These are phyloP conservation scores for Lasiodiplodia citricola DNA, from an alignment of 2,329 filamentous ascomycete genomes.

Conservation along the genomic window DNA sequence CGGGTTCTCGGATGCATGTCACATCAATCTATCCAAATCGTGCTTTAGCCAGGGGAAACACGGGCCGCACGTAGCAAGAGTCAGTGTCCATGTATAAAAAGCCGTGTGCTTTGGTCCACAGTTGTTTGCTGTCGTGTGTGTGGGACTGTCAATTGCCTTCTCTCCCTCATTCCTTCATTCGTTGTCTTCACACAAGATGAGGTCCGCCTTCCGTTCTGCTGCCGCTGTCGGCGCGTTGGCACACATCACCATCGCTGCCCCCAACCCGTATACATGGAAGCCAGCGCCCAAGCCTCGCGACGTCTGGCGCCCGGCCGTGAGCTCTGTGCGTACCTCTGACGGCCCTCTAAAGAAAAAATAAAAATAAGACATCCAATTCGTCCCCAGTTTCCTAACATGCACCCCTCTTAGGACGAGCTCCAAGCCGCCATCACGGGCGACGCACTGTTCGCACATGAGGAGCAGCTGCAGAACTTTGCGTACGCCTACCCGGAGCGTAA, in stretches of 20 bases:
- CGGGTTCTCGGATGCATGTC: not conserved
- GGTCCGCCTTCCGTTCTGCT: constrained; percentile 8
- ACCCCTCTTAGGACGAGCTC: constrained; percentile 36
- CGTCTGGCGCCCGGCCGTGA: constrained; percentile 13
- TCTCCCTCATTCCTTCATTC: not conserved
- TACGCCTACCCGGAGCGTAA: constrained; percentile 44
- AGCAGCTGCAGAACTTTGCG: constrained; percentile 45
- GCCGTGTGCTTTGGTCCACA: not conserved
- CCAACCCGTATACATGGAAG: constrained; percentile 18
- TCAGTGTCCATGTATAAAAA: not conserved
- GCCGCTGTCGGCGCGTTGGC: not conserved
- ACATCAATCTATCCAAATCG: constrained; percentile 15
- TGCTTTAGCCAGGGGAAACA: constrained; percentile 17
- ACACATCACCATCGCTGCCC: not conserved
- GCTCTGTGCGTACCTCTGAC: not conserved
- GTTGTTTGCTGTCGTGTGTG: not conserved
- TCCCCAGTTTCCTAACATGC: not conserved
- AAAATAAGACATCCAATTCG: not conserved
- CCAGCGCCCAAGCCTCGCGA: constrained; percentile 8
- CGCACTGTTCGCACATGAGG: constrained; percentile 37
- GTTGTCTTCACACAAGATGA: constrained; percentile 5
- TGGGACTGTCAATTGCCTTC: not conserved
- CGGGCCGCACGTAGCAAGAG: not conserved
- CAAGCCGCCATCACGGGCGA: constrained; percentile 39
- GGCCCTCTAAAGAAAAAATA: not conserved